phyloP scores from a whole-genome alignment of 345 rosid species.

The Nephelium lappaceum region DNA sequence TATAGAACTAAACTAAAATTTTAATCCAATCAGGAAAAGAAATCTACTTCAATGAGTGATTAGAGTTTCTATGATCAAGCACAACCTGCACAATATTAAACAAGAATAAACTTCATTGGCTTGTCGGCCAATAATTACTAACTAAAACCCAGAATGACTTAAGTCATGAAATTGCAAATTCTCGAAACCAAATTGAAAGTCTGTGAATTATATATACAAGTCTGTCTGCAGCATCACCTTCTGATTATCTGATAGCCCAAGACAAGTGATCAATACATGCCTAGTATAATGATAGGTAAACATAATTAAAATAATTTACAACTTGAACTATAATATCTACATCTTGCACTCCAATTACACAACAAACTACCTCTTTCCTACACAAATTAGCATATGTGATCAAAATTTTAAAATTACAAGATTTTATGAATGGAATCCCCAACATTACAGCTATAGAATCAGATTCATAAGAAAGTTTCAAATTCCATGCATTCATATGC shows the following conservation, averaged over 20 bases:
- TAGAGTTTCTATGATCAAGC: too few relatives aligned
- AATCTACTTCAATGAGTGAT: too few relatives aligned
- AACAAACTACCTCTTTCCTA: background rate
- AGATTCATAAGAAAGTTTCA: background rate
- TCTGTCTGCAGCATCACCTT: background rate
- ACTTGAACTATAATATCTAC: background rate
- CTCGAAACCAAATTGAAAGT: too few relatives aligned
- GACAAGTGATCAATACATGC: background rate
- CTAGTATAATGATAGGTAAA: too few relatives aligned
- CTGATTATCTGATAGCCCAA: background rate
- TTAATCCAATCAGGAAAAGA: too few relatives aligned
- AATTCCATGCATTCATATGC: background rate
- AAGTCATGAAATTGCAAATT: too few relatives aligned
- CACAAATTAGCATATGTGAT: background rate
- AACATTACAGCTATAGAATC: background rate
- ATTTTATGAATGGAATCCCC: background rate
- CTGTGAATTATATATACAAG: too few relatives aligned
- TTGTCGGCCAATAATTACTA: too few relatives aligned
- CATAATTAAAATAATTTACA: background rate
- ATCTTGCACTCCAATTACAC: background rate
- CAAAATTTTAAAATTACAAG: background rate
- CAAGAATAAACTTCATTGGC: too few relatives aligned
- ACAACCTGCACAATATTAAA: too few relatives aligned
- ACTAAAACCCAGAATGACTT: too few relatives aligned
- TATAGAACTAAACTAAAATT: background rate